These are phyloP conservation scores for Suhomyces vadensis DNA, from an alignment of 805 yeast species.

Conservation along the genomic window DNA sequence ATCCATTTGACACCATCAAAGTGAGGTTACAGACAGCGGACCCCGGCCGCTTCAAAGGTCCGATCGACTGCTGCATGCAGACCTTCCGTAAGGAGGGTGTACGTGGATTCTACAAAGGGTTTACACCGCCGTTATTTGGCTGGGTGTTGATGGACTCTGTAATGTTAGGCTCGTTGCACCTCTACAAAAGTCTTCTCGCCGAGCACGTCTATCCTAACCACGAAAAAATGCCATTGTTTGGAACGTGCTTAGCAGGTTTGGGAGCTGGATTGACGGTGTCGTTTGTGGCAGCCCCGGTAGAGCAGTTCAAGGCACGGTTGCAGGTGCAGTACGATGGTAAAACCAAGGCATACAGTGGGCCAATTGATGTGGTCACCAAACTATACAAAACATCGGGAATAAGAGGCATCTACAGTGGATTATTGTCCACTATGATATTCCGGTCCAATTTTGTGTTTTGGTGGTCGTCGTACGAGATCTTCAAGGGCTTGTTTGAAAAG, in stretches of 20 bases:
- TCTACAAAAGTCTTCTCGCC: slow-evolving; percentile 68
- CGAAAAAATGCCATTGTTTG: slow-evolving; percentile 65
- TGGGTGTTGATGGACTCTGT: slow-evolving; percentile 94
- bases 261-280: slow-evolving; percentile 95
- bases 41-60: slow-evolving; percentile 66
- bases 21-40: slow-evolving; percentile 78
- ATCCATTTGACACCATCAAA: slow-evolving; percentile 89
- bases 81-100: slow-evolving; percentile 76
- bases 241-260: slow-evolving; percentile 70
- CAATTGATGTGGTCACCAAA: slow-evolving; percentile 69
- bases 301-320: slow-evolving; percentile 81
- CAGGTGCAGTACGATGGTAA: slow-evolving; percentile 88
- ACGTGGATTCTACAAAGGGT: slow-evolving; percentile 82
- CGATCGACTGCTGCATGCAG: slow-evolving; percentile 74
- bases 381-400: slow-evolving; percentile 62
- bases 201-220: slow-evolving; percentile 63
- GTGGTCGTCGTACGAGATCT: slow-evolving; percentile 91
- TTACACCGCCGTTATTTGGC: slow-evolving; percentile 89
- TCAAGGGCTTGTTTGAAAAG: slow-evolving; percentile 66
- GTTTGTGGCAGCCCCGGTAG: slow-evolving; percentile 95
- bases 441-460: slow-evolving; percentile 84
- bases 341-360: slow-evolving; percentile 69
- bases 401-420: slow-evolving; percentile 75
- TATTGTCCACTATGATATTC: slow-evolving; percentile 83
- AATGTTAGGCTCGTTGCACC: slow-evolving; percentile 83